These are phyloP conservation scores for Pythium inflatum DNA, from an alignment of 352 stramenopile species.

Conservation along the genomic window DNA sequence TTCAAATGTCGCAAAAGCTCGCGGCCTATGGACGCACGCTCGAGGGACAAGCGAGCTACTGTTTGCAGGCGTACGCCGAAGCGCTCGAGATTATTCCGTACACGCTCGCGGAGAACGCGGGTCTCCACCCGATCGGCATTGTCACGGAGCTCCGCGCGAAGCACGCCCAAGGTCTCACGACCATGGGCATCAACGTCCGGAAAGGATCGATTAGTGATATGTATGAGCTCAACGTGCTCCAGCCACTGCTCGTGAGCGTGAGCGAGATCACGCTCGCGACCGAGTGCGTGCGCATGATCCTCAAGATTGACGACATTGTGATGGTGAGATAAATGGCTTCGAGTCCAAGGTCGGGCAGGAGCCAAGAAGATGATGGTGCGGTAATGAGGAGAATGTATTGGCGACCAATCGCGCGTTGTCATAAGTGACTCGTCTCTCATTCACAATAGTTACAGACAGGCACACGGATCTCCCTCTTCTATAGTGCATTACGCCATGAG, in stretches of 20 bases:
- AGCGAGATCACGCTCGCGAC: constrained; percentile 97
- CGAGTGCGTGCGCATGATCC: constrained; percentile 99
- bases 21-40: constrained; percentile 93
- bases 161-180: constrained; percentile 92
- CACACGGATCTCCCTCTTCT: background rate
- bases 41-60: constrained; percentile 96
- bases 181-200: constrained; percentile 96
- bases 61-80: constrained; percentile 97
- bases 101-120: constrained; percentile 99
- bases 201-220: constrained; percentile 98
- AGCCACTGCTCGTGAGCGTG: constrained; percentile 98
- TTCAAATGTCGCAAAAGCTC: constrained; percentile 95
- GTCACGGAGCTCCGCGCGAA: constrained; percentile 96
- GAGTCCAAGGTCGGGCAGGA: background rate
- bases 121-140: constrained; percentile 98
- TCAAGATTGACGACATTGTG: constrained; percentile 99
- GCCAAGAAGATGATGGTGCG: background rate
- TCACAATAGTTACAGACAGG: background rate
- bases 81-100: constrained; percentile 98
- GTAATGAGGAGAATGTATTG: too few species aligned
- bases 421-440: too few species aligned
- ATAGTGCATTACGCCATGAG: constrained; percentile 35
- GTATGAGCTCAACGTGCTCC: constrained; percentile 98
- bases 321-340: constrained; percentile 87
- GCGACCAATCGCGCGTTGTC: too few species aligned